Evolutionary conservation across 306 rosid genomes (phyloP), one percentile per base, ranked within the genome.

Genomic region (Lupinus albus): DNA sequence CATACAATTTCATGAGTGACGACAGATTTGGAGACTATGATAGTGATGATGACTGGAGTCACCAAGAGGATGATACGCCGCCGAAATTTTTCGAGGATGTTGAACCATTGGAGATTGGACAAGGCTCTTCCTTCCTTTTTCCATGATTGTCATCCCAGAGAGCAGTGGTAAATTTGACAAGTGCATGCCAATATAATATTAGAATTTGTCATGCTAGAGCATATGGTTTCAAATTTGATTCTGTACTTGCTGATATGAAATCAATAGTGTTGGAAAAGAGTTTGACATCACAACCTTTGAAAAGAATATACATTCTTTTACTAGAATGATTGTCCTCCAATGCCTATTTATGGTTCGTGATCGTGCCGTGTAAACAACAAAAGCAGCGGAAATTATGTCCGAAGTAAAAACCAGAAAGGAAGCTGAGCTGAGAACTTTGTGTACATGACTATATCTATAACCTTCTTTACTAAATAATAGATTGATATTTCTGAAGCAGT

Each of bases 111-210:
- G 81, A 62, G 57, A 57, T 74, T 77, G 85, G 61, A 42, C 59
- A 25, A 32, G 53, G 61, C n/a, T n/a, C n/a, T n/a, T n/a, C n/a
- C n/a, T n/a, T n/a, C n/a, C n/a, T n/a, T n/a, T n/a, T n/a, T n/a
- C n/a, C n/a, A 71, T 17, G 78, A 86, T 49, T 93, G 94, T 50
- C 75, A 68, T 33, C 87, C 88, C 13, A 82, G 96, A 80, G 97
- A 88, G 55, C 85, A 80, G 62, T 91, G 97, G 97, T 91, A 81
- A 79, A 47, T 46, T 61, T 42, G 17, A 65, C 55, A 48, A 5
- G 61, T 55, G 39, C 61, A 39, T 39, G 45, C 9, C 1, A 8
- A 2, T 39, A 9, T 21, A 47, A 51, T 73, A 28, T 71, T 67
- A 8, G 18, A 15, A 16, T 63, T 53, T 69, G 52, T 56, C 30